These are phyloP conservation scores for Podospora sp. DNA, from an alignment of 495 filamentous ascomycete species.

Conservation along the genomic window DNA sequence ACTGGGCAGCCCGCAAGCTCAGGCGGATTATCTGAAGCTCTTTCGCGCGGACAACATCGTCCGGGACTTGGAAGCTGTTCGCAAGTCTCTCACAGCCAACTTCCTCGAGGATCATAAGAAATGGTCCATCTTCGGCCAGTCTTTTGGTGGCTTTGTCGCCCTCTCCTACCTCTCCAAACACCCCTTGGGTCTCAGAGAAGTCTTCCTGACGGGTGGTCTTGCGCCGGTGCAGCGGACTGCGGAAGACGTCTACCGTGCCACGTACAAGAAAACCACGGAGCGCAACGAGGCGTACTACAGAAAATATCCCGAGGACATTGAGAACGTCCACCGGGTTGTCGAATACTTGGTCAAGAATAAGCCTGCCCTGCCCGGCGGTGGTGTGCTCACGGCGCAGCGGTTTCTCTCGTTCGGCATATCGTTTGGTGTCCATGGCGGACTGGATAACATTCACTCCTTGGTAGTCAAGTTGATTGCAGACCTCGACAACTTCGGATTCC, in stretches of 20 bases:
- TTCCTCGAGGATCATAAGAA: conserved; percentile 71
- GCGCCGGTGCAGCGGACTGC: conserved; percentile 71
- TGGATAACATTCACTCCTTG: conserved; percentile 70
- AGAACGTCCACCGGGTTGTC: conserved; percentile 66
- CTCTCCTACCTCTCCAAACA: conserved; percentile 80
- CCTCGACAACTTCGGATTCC: conserved; percentile 67
- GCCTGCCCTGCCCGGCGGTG: conserved; percentile 64
- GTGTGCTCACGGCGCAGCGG: conserved; percentile 66
- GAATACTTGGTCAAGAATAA: conserved; percentile 57
- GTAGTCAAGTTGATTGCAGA: conserved; percentile 70
- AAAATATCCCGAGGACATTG: conserved; percentile 85
- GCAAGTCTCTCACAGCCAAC: conserved; percentile 68
- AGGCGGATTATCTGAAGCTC: conserved; percentile 79
- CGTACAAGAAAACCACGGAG: conserved; percentile 63
- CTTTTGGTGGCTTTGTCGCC: conserved; percentile 86
- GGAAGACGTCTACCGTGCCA: conserved; percentile 73
- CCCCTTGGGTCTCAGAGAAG: conserved; percentile 77
- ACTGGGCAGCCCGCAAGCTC: conserved; percentile 61
- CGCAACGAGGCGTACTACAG: conserved; percentile 76
- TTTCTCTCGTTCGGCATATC: conserved; percentile 74
- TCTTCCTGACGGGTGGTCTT: conserved; percentile 80
- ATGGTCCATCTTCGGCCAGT: conserved; percentile 86
- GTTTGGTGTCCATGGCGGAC: conserved; percentile 76
- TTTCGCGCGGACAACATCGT: conserved; percentile 92
- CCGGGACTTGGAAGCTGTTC: conserved; percentile 83